Evolutionary conservation across 2,329 filamentous ascomycete species (phyloP).

Genomic region (Bipolaris cookei): DNA sequence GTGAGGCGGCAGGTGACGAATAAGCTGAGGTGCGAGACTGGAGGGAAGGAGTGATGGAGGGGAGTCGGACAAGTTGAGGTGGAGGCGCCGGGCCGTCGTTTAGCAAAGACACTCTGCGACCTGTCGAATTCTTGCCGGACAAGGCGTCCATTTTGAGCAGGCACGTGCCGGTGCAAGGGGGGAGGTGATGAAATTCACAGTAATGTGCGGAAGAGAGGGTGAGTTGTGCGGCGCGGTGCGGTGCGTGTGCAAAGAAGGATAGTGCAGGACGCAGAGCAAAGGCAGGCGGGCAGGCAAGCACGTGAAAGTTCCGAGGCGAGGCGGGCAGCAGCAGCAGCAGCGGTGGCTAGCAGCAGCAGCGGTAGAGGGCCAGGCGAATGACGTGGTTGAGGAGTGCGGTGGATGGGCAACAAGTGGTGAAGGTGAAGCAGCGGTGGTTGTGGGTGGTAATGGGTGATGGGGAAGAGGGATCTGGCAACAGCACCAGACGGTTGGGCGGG

Average conservation of each 20-base stretch:
- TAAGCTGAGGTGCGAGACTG: slow-evolving; percentile 53
- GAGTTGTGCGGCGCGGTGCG: too few species aligned
- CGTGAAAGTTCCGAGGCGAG: slow-evolving; percentile 21
- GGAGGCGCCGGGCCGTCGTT: slow-evolving; percentile 53
- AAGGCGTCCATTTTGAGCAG: slow-evolving; percentile 53
- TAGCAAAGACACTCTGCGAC: slow-evolving; percentile 58
- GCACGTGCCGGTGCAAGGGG: slow-evolving; percentile 35
- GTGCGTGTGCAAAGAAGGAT: too few species aligned
- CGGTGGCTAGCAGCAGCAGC: neutral
- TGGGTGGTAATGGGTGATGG: neutral
- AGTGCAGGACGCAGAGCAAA: too few species aligned
- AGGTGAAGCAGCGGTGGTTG: slow-evolving; percentile 2
- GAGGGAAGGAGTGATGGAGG: slow-evolving; percentile 46
- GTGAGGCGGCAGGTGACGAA: slow-evolving; percentile 54
- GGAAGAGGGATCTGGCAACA: slow-evolving; percentile 16
- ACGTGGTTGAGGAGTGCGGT: neutral
- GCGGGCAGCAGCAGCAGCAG: neutral
- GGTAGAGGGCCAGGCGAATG: neutral
- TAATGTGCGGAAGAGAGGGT: neutral
- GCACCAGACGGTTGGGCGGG: slow-evolving; percentile 24
- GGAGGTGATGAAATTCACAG: slow-evolving; percentile 35
- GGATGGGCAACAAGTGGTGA: neutral
- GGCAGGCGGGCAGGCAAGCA: slow-evolving; percentile 14
- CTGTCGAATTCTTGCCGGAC: slow-evolving; percentile 57
- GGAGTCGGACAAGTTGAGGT: slow-evolving; percentile 41